phyloP scores from a whole-genome alignment of 2,329 filamentous ascomycete species.

The Dichotomopilus funicola region DNA sequence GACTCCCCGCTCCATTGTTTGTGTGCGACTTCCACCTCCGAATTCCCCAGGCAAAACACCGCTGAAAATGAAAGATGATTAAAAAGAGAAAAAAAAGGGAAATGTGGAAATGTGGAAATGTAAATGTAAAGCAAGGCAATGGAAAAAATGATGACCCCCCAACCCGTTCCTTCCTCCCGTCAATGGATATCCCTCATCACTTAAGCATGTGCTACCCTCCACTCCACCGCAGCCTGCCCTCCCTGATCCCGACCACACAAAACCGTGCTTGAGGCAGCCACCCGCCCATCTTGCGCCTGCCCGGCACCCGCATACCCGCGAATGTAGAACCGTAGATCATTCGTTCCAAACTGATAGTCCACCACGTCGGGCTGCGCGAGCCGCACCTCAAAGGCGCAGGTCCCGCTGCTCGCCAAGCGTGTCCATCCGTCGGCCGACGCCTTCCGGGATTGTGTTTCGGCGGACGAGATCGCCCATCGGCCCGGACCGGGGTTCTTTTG shows the following conservation, averaged over 20 bases:
- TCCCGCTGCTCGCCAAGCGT: conserved; percentile 6
- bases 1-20: too few relatives aligned
- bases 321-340: conserved; percentile 10
- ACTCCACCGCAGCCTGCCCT: neutral
- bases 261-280: neutral
- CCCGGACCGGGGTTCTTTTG: neutral
- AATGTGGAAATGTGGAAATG: too few relatives aligned
- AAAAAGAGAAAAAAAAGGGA: too few relatives aligned
- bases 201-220: conserved; percentile 7
- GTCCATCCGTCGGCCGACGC: conserved; percentile 1
- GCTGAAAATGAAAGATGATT: too few relatives aligned
- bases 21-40: too few relatives aligned
- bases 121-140: too few relatives aligned
- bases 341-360: conserved; percentile 12
- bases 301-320: neutral
- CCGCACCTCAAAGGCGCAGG: conserved; percentile 11
- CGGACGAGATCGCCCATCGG: conserved; percentile 6
- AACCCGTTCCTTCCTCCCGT: neutral
- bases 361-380: neutral
- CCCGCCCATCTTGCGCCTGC: neutral
- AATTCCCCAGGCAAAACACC: too few relatives aligned
- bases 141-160: too few relatives aligned
- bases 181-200: neutral
- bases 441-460: neutral
- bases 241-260: neutral